Evolutionary conservation across 2,329 filamentous ascomycete genomes (phyloP).

Genomic region (Claviceps sp.): DNA sequence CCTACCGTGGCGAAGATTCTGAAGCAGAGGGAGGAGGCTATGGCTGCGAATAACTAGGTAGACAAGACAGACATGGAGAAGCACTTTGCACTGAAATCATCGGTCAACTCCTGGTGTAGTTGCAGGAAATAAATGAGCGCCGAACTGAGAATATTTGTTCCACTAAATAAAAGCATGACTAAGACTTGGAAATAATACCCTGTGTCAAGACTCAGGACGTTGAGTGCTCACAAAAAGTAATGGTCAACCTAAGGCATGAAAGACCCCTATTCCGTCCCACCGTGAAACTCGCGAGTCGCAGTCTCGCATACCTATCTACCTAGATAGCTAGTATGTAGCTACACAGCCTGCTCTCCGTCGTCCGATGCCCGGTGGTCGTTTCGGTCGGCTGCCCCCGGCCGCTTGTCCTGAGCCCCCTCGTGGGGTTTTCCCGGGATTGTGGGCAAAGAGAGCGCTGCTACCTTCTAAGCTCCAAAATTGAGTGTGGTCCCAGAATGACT

Average conservation of each 20-base stretch:
- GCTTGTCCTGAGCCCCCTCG: neutral
- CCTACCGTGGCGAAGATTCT: neutral
- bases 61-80: no score
- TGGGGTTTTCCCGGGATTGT: neutral
- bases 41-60: neutral
- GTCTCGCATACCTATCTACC: no score
- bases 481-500: no score
- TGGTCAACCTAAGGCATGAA: neutral
- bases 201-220: neutral
- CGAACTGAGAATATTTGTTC: no score
- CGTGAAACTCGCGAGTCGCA: no score
- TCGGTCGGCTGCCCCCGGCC: neutral
- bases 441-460: neutral
- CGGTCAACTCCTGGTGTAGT: no score
- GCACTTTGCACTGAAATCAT: no score
- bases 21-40: conserved; percentile 2
- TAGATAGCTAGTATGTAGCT: no score
- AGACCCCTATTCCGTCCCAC: no score
- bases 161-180: neutral
- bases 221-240: neutral
- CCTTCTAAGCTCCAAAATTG: no score
- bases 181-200: neutral
- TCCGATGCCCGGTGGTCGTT: neutral
- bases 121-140: no score
- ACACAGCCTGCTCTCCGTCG: neutral